These are phyloP conservation scores for Trichosporon sp. DNA, from an alignment of 1,284 basidiomycete species.

Conservation along the genomic window DNA sequence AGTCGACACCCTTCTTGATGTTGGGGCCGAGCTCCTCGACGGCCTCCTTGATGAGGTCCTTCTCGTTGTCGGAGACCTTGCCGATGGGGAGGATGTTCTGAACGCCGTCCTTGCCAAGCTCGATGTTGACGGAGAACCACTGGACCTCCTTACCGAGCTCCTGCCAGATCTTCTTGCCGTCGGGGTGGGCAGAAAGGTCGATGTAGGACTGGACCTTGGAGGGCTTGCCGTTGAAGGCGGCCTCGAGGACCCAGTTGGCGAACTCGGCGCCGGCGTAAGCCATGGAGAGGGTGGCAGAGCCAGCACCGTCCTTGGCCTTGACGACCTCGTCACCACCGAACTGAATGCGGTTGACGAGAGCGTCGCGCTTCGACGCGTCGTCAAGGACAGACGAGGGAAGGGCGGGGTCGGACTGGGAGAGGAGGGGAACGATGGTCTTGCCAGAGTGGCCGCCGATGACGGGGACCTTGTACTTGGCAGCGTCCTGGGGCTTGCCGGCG, in stretches of 20 bases:
- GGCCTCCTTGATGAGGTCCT: conserved; percentile 59
- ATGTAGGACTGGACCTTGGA: conserved; percentile 84
- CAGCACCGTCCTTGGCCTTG: conserved; percentile 71
- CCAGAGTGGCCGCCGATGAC: conserved; percentile 97
- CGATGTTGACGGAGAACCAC: conserved; percentile 87
- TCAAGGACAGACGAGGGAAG: conserved; percentile 46
- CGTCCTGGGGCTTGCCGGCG: conserved; percentile 67
- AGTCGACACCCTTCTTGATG: conserved; percentile 59
- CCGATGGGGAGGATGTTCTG: conserved; percentile 63
- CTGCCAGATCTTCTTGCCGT: conserved; percentile 56
- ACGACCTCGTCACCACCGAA: conserved; percentile 82
- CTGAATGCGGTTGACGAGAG: conserved; percentile 82
- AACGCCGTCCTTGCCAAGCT: conserved; percentile 73
- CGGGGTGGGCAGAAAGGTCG: conserved; percentile 64
- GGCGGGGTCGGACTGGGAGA: conserved; percentile 70
- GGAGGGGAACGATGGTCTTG: conserved; percentile 90
- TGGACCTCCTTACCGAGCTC: conserved; percentile 63
- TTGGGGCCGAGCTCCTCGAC: conserved; percentile 61
- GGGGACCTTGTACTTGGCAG: conserved; percentile 69
- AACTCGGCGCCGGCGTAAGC: conserved; percentile 93
- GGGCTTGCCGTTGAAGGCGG: conserved; percentile 78
- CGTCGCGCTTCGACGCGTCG: conserved; percentile 66
- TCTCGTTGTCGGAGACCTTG: conserved; percentile 59
- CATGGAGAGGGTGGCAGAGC: conserved; percentile 89
- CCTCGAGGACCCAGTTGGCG: conserved; percentile 76